These are phyloP conservation scores for Dactylellina haptotyla DNA, from an alignment of 2,329 filamentous ascomycete genomes.

Conservation along the genomic window DNA sequence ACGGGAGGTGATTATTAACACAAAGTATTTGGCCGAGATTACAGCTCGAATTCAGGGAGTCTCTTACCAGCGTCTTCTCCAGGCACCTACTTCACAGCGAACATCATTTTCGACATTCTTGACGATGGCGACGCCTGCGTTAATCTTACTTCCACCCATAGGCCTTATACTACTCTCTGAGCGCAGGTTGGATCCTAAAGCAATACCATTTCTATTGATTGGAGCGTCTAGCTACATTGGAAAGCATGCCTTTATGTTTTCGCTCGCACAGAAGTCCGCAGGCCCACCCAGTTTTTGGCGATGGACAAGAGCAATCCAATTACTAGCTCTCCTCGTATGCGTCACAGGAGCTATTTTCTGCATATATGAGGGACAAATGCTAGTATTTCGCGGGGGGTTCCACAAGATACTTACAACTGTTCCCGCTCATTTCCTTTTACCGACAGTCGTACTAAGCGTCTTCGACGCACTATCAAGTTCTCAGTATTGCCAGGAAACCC, in stretches of 20 bases:
- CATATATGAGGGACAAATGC: conserved; percentile 8
- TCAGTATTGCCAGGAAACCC: not conserved
- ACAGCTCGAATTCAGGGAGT: not conserved
- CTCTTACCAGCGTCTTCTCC: conserved; percentile 2
- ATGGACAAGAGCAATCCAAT: conserved; percentile 10
- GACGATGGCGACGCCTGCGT: not conserved
- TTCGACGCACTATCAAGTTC: conserved; percentile 2
- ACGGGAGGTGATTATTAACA: not conserved
- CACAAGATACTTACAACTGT: conserved; percentile 6
- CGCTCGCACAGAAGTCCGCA: not conserved
- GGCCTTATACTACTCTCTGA: conserved; percentile 16
- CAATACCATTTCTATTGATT: not conserved
- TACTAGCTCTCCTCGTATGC: not conserved
- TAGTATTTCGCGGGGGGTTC: conserved; percentile 13
- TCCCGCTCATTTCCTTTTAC: conserved; percentile 6
- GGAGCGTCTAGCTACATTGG: conserved; percentile 11
- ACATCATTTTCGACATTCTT: not conserved
- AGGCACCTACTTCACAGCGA: not conserved
- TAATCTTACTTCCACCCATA: conserved; percentile 1
- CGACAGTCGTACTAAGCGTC: conserved; percentile 17
- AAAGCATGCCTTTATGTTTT: conserved; percentile 7
- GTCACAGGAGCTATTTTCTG: not conserved
- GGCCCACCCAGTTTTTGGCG: not conserved
- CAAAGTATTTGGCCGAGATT: conserved; percentile 23
- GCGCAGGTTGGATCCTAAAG: conserved; percentile 23